Base-by-base conservation (phyloP, 257 asterid species). In the Thymus mandschuricus region DNA sequence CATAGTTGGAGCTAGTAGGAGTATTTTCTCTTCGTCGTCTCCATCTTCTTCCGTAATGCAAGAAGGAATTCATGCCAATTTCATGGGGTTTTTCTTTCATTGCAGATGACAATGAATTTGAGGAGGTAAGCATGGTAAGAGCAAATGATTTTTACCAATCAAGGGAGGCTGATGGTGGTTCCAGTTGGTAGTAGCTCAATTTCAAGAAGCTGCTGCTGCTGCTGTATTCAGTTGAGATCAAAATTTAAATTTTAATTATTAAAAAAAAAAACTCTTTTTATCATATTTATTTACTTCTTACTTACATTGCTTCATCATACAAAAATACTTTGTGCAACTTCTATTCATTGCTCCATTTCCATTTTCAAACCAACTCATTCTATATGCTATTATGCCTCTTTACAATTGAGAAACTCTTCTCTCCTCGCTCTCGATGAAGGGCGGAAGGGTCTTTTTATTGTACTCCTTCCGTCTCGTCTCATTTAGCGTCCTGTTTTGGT, bases 61-160 rank as follows among this genome's bases (percentile, higher is more conserved):
- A 38, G 41, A 7, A 5, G 41, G 41, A 35, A 35, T 21, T 38
- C 34, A 31, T 57, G 1, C 69, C 40, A 38, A 33, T 71, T 34
- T 60, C 29, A 41, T 21, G 21, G 21, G 21, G 55, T 75, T 31
- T 8, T 41, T 41, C 10, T 61, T 33, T 64, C 35, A 55, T 70
- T 65, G 43, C 86, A 91, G 97, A 80, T 77, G 92, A 85, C 69
- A 82, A 78, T 33, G 90, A 85, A 67, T 91, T 87, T 51, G 96
- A 91, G 82, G 97, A 82, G 4, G 84, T 91, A 43, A 88, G 85
- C 81, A 80, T 91, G 2, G 81, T 63, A 75, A 78, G 79, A 81
- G 78, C 94, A 7, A 49, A 71, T 43, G 96, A 91, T 67, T 80
- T 69, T 60, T 61, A 76, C 78, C 89, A 81, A 46, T 72, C 87